Evolutionary conservation across 2,329 filamentous ascomycete species (phyloP), one percentile per base, ranked within the genome.

Genomic region (Paraphaeosphaeria sporulosa): DNA sequence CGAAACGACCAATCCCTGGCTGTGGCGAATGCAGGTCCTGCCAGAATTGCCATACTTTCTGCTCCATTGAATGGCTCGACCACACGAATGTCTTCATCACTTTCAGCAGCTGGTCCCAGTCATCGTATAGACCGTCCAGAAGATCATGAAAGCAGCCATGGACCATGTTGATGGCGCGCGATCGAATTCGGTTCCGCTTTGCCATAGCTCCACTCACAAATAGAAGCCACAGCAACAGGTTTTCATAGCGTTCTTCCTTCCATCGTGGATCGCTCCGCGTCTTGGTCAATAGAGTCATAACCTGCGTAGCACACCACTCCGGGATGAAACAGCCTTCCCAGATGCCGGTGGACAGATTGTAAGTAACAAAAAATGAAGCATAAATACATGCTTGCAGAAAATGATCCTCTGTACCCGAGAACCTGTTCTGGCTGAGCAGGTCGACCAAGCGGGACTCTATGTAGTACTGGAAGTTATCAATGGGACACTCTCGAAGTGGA

Each of bases 251-350:
- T 5, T 38, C n/a, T 17, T 44, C 19, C n/a, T 51, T 12, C 48
- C 40, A 60, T 27, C 47, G 36, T 15, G 55, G 19, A 42, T 55
- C 51, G 19, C 48, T 40, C 25, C 47, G 47, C 5, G 62, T 40
- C 38, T 60, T 54, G 9, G 44, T 25, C 8, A 67, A n/a, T 13
- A 63, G 23, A 36, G 52, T 38, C 25, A 65, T 58, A 7, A 65
- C 43, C 47, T 62, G 61, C 21, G 55, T 48, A 23, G 64, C 61
- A 44, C 61, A 67, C 15, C 57, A 60, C 30, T 65, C 66, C 7
- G 65, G 66, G 15, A 65, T 62, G 34, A 60, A 67, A 38, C 60
- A 63, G 5, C 66, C 62, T 30, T 64, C 57, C 66, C 66, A 69
- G 21, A 67, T 65, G 5, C 63, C 58, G 10, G 60, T 64, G 0